Percentiles rank a stretch among this genome's conserved stretches.
phyloP scores from a whole-genome alignment of 75 land plant genomes.

The Adiantum capillusveneris region DNA sequence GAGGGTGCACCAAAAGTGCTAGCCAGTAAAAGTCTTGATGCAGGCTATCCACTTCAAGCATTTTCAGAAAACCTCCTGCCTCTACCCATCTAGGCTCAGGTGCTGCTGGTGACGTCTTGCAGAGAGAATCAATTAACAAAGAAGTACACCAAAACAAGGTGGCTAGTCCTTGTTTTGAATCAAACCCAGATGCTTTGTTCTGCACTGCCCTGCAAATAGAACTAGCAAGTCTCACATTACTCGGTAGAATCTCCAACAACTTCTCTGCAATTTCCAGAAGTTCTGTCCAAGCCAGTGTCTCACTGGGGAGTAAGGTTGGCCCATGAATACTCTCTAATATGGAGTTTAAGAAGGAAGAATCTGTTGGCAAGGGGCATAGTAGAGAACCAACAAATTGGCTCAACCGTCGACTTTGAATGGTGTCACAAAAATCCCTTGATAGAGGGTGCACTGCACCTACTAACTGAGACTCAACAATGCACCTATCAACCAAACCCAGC shows the following conservation, averaged over 20 bases:
- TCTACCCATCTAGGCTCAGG: constrained; percentile 66
- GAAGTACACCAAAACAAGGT: constrained; percentile 64
- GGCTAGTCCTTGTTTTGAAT: constrained; percentile 6
- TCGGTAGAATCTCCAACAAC: constrained; percentile 52
- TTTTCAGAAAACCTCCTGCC: constrained; percentile 41
- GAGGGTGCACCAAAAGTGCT: constrained; percentile 67
- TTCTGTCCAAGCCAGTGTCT: constrained; percentile 25
- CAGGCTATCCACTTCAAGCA: constrained; percentile 18
- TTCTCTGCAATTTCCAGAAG: constrained; percentile 57
- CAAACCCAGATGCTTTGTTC: not conserved
- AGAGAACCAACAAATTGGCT: constrained; percentile 41
- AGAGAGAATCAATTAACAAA: constrained; percentile 50
- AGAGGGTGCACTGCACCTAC: constrained; percentile 25
- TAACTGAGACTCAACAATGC: constrained; percentile 25
- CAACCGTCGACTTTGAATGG: constrained; percentile 49
- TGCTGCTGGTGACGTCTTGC: constrained; percentile 50
- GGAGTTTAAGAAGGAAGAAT: constrained; percentile 47
- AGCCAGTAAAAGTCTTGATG: constrained; percentile 38
- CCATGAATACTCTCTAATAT: constrained; percentile 57
- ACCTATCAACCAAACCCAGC: constrained; percentile 27
- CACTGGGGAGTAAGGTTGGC: constrained; percentile 49
- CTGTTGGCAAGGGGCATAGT: constrained; percentile 46
- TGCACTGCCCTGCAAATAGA: constrained; percentile 37
- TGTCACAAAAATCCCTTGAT: constrained; percentile 34
- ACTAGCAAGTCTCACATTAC: constrained; percentile 50